phyloP scores from a whole-genome alignment of 495 filamentous ascomycete genomes.

The Penicillium taxi region DNA sequence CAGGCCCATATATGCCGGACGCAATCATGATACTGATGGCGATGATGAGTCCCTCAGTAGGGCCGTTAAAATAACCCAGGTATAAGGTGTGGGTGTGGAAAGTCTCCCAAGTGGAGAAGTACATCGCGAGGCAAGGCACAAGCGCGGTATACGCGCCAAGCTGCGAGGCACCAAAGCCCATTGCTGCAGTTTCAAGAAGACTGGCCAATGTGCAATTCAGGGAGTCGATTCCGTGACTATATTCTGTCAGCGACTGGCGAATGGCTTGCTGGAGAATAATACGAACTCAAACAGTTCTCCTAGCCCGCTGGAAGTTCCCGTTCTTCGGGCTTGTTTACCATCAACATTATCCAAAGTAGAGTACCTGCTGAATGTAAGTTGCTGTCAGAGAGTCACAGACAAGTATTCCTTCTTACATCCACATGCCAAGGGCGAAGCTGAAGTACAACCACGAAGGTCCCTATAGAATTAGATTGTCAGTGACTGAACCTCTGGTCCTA shows the following conservation, averaged over 20 bases:
- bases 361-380: conserved; percentile 44
- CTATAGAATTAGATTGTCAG: conserved; percentile 34
- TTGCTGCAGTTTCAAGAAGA: conserved; percentile 78
- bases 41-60: conserved; percentile 89
- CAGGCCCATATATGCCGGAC: conserved; percentile 79
- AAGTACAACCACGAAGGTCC: conserved; percentile 89
- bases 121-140: conserved; percentile 91
- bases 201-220: conserved; percentile 91
- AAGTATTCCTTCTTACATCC: conserved; percentile 59
- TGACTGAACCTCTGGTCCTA: neutral
- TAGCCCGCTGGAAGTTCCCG: conserved; percentile 87
- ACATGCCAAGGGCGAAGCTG: conserved; percentile 86
- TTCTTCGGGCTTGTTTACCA: conserved; percentile 92
- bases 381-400: neutral
- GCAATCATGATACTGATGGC: conserved; percentile 77
- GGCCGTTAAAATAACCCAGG: conserved; percentile 93
- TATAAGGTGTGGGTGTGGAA: conserved; percentile 98
- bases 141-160: conserved; percentile 87
- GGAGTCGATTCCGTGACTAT: conserved; percentile 89
- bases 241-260: conserved; percentile 23
- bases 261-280: neutral
- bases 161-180: conserved; percentile 76
- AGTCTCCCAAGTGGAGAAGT: conserved; percentile 99
- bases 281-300: conserved; percentile 91
- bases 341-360: conserved; percentile 98